Percentiles rank a stretch among this genome's conserved stretches.
Conservation (phyloP, 495 filamentous ascomycete species). For the Penicillium riverlandense region DNA sequence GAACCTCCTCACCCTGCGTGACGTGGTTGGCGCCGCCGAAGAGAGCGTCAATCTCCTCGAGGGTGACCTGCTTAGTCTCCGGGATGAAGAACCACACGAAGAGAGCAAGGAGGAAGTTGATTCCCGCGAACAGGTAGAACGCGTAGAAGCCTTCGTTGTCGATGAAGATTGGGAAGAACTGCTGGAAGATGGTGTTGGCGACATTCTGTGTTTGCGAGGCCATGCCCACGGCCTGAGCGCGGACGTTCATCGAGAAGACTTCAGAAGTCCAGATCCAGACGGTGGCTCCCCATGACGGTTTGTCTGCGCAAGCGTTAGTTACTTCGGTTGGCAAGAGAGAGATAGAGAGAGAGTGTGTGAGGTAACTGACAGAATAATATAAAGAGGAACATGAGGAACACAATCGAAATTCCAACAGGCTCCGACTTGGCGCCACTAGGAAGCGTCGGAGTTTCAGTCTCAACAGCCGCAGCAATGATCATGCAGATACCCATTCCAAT, state of each 20-base stretch:
- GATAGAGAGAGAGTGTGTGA: neutral
- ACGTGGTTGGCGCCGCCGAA: conserved; percentile 55
- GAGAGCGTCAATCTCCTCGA: conserved; percentile 58
- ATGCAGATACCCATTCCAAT: conserved; percentile 65
- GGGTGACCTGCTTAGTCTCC: conserved; percentile 61
- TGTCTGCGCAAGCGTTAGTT: conserved; percentile 33
- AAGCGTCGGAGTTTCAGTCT: conserved; percentile 49
- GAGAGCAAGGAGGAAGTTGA: conserved; percentile 52
- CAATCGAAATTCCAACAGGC: conserved; percentile 55
- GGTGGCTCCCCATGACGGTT: conserved; percentile 61
- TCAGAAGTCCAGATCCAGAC: conserved; percentile 64
- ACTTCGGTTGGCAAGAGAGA: neutral
- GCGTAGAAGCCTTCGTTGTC: conserved; percentile 48
- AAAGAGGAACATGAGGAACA: conserved; percentile 57
- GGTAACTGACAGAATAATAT: conserved; percentile 52
- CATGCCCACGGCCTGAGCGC: conserved; percentile 63
- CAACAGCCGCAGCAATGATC: conserved; percentile 57
- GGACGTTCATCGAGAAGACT: conserved; percentile 60
- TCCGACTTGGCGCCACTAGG: conserved; percentile 40
- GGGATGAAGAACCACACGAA: conserved; percentile 72
- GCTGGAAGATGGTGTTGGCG: conserved; percentile 56
- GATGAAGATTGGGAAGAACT: conserved; percentile 62
- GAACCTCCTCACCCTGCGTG: conserved; percentile 40
- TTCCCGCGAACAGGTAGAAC: conserved; percentile 45
- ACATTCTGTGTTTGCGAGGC: conserved; percentile 60